phyloP scores from a whole-genome alignment of 805 yeast species.

The Spathaspora hagerdaliae region DNA sequence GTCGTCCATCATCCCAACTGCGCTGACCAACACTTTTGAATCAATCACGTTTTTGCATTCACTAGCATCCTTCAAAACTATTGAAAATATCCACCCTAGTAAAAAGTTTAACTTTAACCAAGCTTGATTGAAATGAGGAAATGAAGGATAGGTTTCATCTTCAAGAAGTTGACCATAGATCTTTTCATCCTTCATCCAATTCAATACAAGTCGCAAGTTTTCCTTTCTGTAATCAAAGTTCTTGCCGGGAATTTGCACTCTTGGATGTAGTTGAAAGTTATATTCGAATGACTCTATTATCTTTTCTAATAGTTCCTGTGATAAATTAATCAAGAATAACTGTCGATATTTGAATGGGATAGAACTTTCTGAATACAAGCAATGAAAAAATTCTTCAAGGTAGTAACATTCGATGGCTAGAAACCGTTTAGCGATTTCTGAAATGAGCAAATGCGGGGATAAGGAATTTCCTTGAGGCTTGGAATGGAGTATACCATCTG shows the following conservation, averaged over 20 bases:
- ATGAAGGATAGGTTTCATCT: conserved; percentile 15
- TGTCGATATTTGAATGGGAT: neutral
- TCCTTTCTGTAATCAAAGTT: conserved; percentile 1
- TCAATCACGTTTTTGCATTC: neutral
- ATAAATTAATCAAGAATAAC: conserved; percentile 3
- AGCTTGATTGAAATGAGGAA: conserved; percentile 15
- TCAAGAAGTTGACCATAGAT: conserved; percentile 10
- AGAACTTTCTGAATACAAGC: neutral
- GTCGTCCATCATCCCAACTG: neutral
- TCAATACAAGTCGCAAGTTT: conserved; percentile 2
- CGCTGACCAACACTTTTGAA: neutral
- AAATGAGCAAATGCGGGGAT: neutral
- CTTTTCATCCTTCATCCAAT: conserved; percentile 2
- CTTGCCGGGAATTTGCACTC: too few species aligned
- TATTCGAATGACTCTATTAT: conserved; percentile 2
- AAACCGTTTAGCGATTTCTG: conserved; percentile 3
- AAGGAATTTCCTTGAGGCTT: neutral
- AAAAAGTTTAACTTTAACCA: conserved; percentile 24
- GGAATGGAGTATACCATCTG: conserved; percentile 2
- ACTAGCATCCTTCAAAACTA: conserved; percentile 2
- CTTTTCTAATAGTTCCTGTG: conserved; percentile 4
- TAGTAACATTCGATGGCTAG: conserved; percentile 5
- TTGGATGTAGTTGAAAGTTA: neutral
- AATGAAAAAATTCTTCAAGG: conserved; percentile 5
- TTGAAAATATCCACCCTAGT: conserved; percentile 19